Evolutionary conservation across 2,329 filamentous ascomycete genomes (phyloP).

Genomic region (Fusarium multiceps): DNA sequence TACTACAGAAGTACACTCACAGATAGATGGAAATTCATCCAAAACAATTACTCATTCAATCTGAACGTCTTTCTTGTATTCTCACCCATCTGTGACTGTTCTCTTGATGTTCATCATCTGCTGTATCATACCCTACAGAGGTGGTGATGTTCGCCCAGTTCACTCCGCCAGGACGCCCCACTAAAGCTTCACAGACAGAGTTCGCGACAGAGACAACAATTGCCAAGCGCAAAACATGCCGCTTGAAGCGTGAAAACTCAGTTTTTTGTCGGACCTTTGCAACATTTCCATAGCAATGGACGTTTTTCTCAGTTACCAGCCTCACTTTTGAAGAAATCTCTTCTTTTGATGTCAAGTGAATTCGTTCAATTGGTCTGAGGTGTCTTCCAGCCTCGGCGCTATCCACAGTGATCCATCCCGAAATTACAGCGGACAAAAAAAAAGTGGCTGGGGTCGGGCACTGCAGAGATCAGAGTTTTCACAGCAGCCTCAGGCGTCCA

Average conservation of each 20-base stretch:
- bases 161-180: background rate
- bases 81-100: background rate
- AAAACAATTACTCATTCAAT: background rate
- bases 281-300: background rate
- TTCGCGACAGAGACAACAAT: background rate
- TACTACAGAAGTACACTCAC: background rate
- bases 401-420: constrained; percentile 4
- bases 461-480: constrained; percentile 24
- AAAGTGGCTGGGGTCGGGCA: constrained; percentile 12
- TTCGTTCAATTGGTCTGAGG: background rate
- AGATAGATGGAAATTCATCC: background rate
- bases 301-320: background rate
- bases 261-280: background rate
- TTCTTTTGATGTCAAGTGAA: background rate
- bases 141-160: background rate
- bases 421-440: constrained; percentile 23
- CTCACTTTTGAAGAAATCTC: background rate
- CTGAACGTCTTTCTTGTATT: background rate
- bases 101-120: background rate
- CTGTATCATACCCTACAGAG: background rate
- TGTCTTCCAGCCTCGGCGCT: background rate
- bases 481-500: constrained; percentile 18
- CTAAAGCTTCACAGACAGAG: background rate
- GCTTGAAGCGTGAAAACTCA: background rate
- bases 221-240: background rate